phyloP scores from a whole-genome alignment of 2,329 filamentous ascomycete genomes.

The Akanthomyces dipterigenus region DNA sequence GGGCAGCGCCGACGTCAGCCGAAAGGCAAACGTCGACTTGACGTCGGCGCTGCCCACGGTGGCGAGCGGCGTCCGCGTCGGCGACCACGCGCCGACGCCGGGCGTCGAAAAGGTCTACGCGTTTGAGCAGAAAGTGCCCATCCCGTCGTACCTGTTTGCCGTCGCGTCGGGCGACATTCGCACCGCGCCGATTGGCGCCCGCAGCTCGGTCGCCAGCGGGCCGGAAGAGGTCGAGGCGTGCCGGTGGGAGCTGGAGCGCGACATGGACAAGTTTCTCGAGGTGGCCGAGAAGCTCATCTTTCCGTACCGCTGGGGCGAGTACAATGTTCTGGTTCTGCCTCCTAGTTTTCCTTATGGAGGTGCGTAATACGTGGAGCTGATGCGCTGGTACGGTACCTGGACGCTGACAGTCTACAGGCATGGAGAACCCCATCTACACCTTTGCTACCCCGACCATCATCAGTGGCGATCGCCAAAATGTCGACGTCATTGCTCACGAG shows the following conservation, averaged over 20 bases:
- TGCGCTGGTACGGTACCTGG: background rate
- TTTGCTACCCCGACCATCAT: slow-evolving; percentile 94
- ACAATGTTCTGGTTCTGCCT: slow-evolving; percentile 87
- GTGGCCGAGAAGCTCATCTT: slow-evolving; percentile 76
- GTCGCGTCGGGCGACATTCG: slow-evolving; percentile 80
- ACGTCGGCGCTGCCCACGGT: slow-evolving; percentile 83
- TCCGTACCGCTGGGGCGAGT: slow-evolving; percentile 88
- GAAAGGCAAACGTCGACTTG: too few relatives aligned
- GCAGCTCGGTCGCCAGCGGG: slow-evolving; percentile 77
- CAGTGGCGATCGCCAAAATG: slow-evolving; percentile 81
- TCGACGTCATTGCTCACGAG: slow-evolving; percentile 94
- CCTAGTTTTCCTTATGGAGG: slow-evolving; percentile 86
- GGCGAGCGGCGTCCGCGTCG: slow-evolving; percentile 68
- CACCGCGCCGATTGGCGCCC: slow-evolving; percentile 77
- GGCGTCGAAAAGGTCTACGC: slow-evolving; percentile 61
- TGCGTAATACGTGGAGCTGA: slow-evolving; percentile 27
- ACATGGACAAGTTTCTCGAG: slow-evolving; percentile 88
- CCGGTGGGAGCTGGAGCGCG: slow-evolving; percentile 85
- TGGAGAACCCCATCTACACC: slow-evolving; percentile 92
- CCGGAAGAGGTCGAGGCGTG: slow-evolving; percentile 79
- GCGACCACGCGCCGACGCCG: slow-evolving; percentile 36
- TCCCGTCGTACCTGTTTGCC: slow-evolving; percentile 93
- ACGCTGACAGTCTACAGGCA: slow-evolving; percentile 40
- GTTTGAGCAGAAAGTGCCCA: slow-evolving; percentile 86
- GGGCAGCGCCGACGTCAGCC: too few relatives aligned